Conservation (phyloP, 2,329 filamentous ascomycete species). For the Penicillium frequentans region DNA sequence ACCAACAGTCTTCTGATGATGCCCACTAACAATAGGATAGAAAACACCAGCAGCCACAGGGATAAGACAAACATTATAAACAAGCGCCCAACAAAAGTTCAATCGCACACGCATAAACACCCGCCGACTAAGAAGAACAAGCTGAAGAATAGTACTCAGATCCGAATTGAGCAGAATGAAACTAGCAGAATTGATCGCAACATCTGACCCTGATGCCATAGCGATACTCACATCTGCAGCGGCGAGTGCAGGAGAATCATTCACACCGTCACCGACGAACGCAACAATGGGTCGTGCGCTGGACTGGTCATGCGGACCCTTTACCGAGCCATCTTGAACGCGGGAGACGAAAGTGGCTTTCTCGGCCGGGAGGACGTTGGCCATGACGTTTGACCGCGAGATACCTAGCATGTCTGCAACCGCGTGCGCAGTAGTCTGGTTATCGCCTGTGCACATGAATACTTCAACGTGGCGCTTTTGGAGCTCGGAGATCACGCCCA, state of each 20-base stretch:
- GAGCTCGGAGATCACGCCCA: constrained; percentile 63
- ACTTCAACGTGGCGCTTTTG: constrained; percentile 67
- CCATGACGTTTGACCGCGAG: constrained; percentile 70
- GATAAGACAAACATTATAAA: constrained; percentile 78
- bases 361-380: constrained; percentile 79
- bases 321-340: constrained; percentile 31
- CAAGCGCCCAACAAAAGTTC: constrained; percentile 82
- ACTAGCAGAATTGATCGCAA: constrained; percentile 76
- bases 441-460: constrained; percentile 94
- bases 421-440: constrained; percentile 76
- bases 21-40: constrained; percentile 58
- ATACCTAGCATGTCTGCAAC: constrained; percentile 78
- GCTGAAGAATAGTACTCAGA: constrained; percentile 68
- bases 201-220: constrained; percentile 76
- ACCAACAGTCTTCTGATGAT: constrained; percentile 32
- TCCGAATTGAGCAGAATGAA: constrained; percentile 77
- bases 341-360: constrained; percentile 57
- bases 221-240: constrained; percentile 82
- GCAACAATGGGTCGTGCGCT: constrained; percentile 60
- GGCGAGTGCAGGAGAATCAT: constrained; percentile 78
- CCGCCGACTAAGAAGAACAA: constrained; percentile 67
- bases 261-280: constrained; percentile 86
- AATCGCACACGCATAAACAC: constrained; percentile 78
- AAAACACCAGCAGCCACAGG: constrained; percentile 79
- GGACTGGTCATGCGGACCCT: not conserved